Base-by-base conservation (phyloP, 306 rosid genomes). In the Castanea crenata region DNA sequence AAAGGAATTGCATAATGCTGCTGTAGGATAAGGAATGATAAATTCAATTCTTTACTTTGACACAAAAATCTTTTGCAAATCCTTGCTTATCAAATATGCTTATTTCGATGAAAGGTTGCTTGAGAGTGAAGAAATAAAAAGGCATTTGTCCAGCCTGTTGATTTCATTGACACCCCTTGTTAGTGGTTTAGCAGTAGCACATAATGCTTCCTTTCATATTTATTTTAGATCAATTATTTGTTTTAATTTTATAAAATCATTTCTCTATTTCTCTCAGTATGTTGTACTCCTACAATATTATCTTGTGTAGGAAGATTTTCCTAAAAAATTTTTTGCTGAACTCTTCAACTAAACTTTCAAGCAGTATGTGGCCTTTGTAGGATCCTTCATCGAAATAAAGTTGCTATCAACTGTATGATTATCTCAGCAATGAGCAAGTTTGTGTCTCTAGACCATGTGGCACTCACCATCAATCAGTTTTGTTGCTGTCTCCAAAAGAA, bases 341-440 rank as follows among this genome's bases (percentile, higher is more conserved):
- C 61, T 58, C 29, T 76, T 65, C 16, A 73, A 64, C 72, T 85
- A 29, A 67, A 65, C 69, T 70, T 57, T 75, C 83, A 74, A 70
- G 75, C 78, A 76, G 85, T 21, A 49, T 83, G 81, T 85, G 75
- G 80, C 51, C 78, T 85, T 76, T 83, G 75, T 44, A 81, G 86
- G 87, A 78, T 75, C 63, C 21, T 76, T 85, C 41, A 14, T 62
- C 82, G 5, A 34, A 79, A 65, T 16, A 56, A 74, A 75, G 56
- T 81, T 62, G 79, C 72, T 65, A 55, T 72, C 72, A 73, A 79
- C 70, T 82, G 85, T 69, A 70, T 81, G 83, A 31, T 63, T 12
- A 71, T 84, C 76, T 81, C 88, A 11, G 83, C 85, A 72, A 81
- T 89, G 56, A 81, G 89, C 83, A 87, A 85, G 72, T 75, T 57